phyloP scores from a whole-genome alignment of 73 alveolate species.

The Tetrahymena elliotti region DNA sequence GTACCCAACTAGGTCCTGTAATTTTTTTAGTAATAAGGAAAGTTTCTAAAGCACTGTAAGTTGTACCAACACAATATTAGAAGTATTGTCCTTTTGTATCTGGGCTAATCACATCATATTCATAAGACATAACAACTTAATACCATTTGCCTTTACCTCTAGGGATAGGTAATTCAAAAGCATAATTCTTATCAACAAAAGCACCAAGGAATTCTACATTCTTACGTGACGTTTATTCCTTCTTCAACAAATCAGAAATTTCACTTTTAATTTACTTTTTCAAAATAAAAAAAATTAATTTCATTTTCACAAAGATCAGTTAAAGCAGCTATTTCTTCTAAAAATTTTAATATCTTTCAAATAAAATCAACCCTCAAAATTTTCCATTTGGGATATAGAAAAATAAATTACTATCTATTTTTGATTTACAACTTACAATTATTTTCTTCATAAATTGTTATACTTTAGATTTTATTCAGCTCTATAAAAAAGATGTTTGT shows the following conservation, averaged over 20 bases:
- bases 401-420: too few relatives aligned
- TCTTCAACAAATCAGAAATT: background rate
- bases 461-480: too few relatives aligned
- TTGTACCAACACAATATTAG: slow-evolving; percentile 71
- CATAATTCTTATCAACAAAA: slow-evolving; percentile 66
- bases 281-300: background rate
- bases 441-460: too few relatives aligned
- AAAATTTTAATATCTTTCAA: too few relatives aligned
- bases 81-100: slow-evolving; percentile 60
- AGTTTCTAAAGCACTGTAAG: slow-evolving; percentile 74
- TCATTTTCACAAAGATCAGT: background rate
- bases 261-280: background rate
- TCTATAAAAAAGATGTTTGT: too few relatives aligned
- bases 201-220: slow-evolving; percentile 54
- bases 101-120: slow-evolving; percentile 58
- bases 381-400: too few relatives aligned
- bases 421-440: too few relatives aligned
- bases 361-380: too few relatives aligned
- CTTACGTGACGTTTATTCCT: background rate
- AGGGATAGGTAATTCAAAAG: slow-evolving; percentile 84
- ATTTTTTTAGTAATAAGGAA: slow-evolving; percentile 74
- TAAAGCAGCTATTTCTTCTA: background rate
- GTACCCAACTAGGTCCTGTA: slow-evolving; percentile 97
- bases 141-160: slow-evolving; percentile 55
- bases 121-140: slow-evolving; percentile 70